Percentiles rank a stretch among this genome's conserved stretches.
These are phyloP conservation scores for Tilletia horrida DNA, from an alignment of 1,284 basidiomycete species.

Conservation along the genomic window DNA sequence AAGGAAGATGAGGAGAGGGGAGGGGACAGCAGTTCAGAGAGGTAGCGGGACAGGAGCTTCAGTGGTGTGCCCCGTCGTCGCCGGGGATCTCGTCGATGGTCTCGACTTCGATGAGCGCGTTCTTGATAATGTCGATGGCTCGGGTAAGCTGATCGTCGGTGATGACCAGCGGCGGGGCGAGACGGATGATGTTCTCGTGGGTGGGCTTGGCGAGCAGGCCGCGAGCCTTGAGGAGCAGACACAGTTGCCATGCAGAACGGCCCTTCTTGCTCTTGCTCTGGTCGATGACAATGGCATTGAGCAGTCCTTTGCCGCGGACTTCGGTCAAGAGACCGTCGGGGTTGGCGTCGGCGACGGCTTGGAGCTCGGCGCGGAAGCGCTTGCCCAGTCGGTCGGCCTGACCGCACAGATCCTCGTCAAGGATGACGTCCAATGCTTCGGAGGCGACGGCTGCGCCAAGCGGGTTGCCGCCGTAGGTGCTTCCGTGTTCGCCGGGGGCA, in stretches of 20 bases:
- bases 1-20: no score
- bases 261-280: conserved; percentile 72
- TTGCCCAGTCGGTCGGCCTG: conserved; percentile 76
- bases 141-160: conserved; percentile 74
- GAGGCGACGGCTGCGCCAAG: conserved; percentile 90
- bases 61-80: conserved; percentile 27
- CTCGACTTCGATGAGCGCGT: conserved; percentile 78
- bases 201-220: conserved; percentile 94
- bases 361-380: conserved; percentile 62
- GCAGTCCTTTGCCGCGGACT: conserved; percentile 79
- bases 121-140: conserved; percentile 72
- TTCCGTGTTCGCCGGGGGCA: conserved; percentile 95
- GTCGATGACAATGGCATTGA: conserved; percentile 93
- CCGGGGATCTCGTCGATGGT: conserved; percentile 46
- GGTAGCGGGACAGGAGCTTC: no score
- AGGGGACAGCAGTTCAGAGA: no score
- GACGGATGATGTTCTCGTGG: conserved; percentile 91
- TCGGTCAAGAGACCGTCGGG: conserved; percentile 63
- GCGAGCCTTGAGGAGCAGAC: conserved; percentile 82
- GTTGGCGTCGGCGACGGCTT: conserved; percentile 41
- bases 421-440: conserved; percentile 81
- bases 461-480: conserved; percentile 78
- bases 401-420: conserved; percentile 77
- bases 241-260: conserved; percentile 91
- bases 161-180: conserved; percentile 92